A percentile compares a stretch with the other conserved stretches of the same genome.
Evolutionary conservation across 441 rosid species (phyloP).

Genomic region (Omphalea diandra): DNA sequence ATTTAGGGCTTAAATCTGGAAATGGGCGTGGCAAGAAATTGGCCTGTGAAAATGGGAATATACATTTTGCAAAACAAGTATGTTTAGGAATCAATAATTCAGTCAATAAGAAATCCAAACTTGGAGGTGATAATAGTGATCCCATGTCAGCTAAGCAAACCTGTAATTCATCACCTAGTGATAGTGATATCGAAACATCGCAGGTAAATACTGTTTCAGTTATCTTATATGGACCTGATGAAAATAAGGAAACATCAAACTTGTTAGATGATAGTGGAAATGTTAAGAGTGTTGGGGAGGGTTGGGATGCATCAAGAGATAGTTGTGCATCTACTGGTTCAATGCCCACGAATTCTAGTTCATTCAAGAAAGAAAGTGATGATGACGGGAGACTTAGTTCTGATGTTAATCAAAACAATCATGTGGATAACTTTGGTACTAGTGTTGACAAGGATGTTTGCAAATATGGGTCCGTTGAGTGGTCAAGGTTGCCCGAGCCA

Average conservation of each 20-base stretch:
- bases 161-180: conserved; percentile 24
- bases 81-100: conserved; percentile 53
- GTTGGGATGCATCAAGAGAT: conserved; percentile 34
- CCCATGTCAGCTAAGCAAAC: conserved; percentile 25
- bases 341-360: conserved; percentile 21
- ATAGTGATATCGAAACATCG: conserved; percentile 14
- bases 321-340: conserved; percentile 37
- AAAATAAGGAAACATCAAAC: conserved; percentile 34
- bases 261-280: conserved; percentile 24
- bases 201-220: conserved; percentile 20
- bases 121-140: conserved; percentile 13
- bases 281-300: conserved; percentile 21
- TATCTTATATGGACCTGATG: conserved; percentile 24
- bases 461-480: conserved; percentile 38
- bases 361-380: conserved; percentile 30
- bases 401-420: conserved; percentile 27
- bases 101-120: conserved; percentile 40
- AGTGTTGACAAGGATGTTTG: conserved; percentile 33
- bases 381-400: conserved; percentile 30
- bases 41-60: conserved; percentile 29
- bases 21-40: conserved; percentile 31
- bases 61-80: conserved; percentile 37
- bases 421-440: conserved; percentile 21
- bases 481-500: conserved; percentile 44
- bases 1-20: conserved; percentile 39